phyloP scores from a whole-genome alignment of 139 green algal genomes.

The Coccomyxa sp. region DNA sequence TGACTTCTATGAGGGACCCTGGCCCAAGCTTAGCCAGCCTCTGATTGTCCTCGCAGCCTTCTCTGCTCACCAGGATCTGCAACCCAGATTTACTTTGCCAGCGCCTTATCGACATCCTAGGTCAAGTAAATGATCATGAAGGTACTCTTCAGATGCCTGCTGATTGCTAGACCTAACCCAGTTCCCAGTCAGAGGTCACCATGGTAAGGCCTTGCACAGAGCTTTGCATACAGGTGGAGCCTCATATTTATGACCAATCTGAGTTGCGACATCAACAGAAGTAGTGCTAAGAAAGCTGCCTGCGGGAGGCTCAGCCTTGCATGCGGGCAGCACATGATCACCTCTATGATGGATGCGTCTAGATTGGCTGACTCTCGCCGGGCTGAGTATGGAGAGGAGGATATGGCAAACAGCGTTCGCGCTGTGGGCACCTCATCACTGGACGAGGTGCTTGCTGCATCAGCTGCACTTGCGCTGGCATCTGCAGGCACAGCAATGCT shows the following conservation, averaged over 20 bases:
- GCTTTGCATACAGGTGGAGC: too few relatives aligned
- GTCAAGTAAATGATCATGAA: too few relatives aligned
- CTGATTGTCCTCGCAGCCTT: slow-evolving; percentile 22
- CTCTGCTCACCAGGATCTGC: slow-evolving; percentile 39
- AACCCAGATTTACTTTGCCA: background rate
- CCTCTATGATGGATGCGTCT: slow-evolving; percentile 73
- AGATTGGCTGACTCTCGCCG: slow-evolving; percentile 56
- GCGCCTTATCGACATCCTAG: too few relatives aligned
- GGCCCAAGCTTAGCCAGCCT: slow-evolving; percentile 48
- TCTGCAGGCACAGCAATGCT: background rate
- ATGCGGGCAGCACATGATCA: too few relatives aligned
- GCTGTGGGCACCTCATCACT: background rate
- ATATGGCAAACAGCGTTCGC: slow-evolving; percentile 24
- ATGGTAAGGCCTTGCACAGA: too few relatives aligned
- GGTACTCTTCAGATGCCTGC: too few relatives aligned
- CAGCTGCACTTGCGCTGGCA: background rate
- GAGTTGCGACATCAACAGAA: too few relatives aligned
- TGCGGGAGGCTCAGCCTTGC: too few relatives aligned
- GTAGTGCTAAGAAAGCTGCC: too few relatives aligned
- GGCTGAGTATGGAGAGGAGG: slow-evolving; percentile 59
- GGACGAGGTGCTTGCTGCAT: background rate
- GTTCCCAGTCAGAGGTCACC: too few relatives aligned
- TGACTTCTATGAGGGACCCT: slow-evolving; percentile 52
- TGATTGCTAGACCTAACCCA: too few relatives aligned
- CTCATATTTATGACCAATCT: too few relatives aligned